Evolutionary conservation across 768 basidiomycete species (phyloP), one percentile per base, ranked within the genome.

Genomic region (Mycena belliarum): DNA sequence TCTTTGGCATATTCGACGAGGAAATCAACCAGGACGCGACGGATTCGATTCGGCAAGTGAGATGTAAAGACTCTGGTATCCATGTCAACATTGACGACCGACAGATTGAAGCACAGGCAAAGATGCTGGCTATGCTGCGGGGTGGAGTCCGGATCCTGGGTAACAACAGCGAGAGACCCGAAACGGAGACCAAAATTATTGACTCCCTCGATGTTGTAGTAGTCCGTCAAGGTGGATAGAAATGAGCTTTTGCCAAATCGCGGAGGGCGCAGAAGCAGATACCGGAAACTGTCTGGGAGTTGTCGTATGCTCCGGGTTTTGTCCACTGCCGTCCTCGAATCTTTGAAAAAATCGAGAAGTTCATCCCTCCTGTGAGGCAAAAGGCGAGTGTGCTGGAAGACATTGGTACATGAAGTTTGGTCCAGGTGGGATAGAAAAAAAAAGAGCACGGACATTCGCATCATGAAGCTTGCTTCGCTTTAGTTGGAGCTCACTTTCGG

Each of bases 221-320:
- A 55, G 14, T 48, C 33, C 3, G 14, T 33, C 25, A 55, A 32
- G 10, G 28, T 55, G n/a, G 54, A 48, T 5, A 55, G 28, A 33
- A 55, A 33, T 18, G 54, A 23, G 25, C 46, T 55, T n/a, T 55
- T 55, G n/a, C 54, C 54, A 14, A 55, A 55, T 8, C 46, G 35
- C 11, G 54, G 54, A 8, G 46, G 54, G 4, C 54, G 54, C 20
- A 55, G 18, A 16, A 55, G 46, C 14, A 55, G 35, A 24, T 25
- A 41, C 0, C 40, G 54, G 20, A 29, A 48, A 10, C 15, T 29
- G 8, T 49, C 16, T 6, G 54, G 29, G 18, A 55, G 23, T 32
- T 49, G 37, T 15, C 32, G 14, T 15, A 47, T 32, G 23, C 23
- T 16, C 4, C 6, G 40, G 3, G 54, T 55, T 28, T 55, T 55